Evolutionary conservation across 257 asterid species (phyloP).

Genomic region (Echium plantagineum): DNA sequence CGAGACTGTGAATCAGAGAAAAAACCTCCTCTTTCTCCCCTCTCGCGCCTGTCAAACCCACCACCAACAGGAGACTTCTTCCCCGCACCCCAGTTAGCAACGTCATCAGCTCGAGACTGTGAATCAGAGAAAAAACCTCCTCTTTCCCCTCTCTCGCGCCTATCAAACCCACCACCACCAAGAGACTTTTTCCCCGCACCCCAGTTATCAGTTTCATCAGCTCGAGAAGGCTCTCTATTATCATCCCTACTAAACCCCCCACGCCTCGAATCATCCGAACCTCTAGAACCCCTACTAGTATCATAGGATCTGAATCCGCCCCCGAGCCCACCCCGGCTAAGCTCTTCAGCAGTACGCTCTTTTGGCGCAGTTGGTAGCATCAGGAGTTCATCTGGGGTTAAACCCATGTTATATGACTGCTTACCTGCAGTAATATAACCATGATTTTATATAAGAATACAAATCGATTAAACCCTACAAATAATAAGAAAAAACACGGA

Average conservation of each 20-base stretch:
- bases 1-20: conserved; percentile 74
- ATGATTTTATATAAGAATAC: too few species aligned
- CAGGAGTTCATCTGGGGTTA: conserved; percentile 41
- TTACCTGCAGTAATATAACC: too few species aligned
- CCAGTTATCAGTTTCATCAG: conserved; percentile 89
- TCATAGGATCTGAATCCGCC: conserved; percentile 76
- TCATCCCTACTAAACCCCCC: conserved; percentile 55
- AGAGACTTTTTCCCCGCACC: conserved; percentile 50
- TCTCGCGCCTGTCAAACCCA: conserved; percentile 72
- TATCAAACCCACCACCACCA: conserved; percentile 41
- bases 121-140: conserved; percentile 81
- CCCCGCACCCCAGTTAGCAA: conserved; percentile 71
- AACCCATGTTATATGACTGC: conserved; percentile 17
- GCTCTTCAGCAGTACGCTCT: conserved; percentile 73
- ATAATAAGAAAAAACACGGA: too few species aligned
- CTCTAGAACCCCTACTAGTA: conserved; percentile 26
- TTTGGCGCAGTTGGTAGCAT: conserved; percentile 82
- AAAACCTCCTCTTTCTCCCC: conserved; percentile 69
- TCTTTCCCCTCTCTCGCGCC: conserved; percentile 74
- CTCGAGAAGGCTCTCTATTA: conserved; percentile 62
- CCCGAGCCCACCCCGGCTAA: conserved; percentile 45
- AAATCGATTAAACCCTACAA: too few species aligned
- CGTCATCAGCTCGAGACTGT: conserved; percentile 72
- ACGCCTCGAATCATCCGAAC: conserved; percentile 40
- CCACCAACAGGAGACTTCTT: conserved; percentile 37